Evolutionary conservation across 805 yeast species (phyloP), one percentile per base, ranked within the genome.

Genomic region (Metschnikowia arizonensis): DNA sequence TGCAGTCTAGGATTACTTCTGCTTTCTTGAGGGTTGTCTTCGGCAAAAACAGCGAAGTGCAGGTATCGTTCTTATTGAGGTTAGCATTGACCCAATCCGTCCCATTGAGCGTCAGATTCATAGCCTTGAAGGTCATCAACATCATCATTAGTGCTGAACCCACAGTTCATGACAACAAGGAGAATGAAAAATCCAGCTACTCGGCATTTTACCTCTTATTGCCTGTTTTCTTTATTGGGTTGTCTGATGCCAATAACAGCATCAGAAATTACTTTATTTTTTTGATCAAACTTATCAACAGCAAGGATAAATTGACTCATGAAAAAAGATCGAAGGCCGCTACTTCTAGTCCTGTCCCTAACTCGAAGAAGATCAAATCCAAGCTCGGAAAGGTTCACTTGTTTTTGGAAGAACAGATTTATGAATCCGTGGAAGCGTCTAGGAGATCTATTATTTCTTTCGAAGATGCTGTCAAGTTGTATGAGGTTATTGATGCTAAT

Each of bases 361-460:
- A 30, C 4, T 30, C 34, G 15, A 39, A 39, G 17, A 39, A 39
- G 26, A 15, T 28, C 12, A 39, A 39, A n/a, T 23, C 47, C 11
- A 40, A 37, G 32, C 40, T 37, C 4, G 40, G 40, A 28, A 21
- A 19, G 18, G 29, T 39, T 11, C 34, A 46, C 1, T 58, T 80
- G 44, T 73, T 77, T 50, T 61, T 83, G 62, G 74, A 73, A 25
- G 71, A 77, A 14, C 69, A 73, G 37, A 69, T 88, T 12, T 90
- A 84, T 58, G 88, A 84, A 10, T 58, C 68, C 7, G 55, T 56
- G 12, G 62, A 69, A 10, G 69, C 77, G 2, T 56, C 66, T 10
- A 65, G 71, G 14, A 62, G 85, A 41, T 78, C 83, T 21, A 68
- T 82, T 44, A 71, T 87, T 21, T 66, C 83, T 18, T 84, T 88